Conservation (phyloP, 345 rosid species). For the Limnanthes douglasii region DNA sequence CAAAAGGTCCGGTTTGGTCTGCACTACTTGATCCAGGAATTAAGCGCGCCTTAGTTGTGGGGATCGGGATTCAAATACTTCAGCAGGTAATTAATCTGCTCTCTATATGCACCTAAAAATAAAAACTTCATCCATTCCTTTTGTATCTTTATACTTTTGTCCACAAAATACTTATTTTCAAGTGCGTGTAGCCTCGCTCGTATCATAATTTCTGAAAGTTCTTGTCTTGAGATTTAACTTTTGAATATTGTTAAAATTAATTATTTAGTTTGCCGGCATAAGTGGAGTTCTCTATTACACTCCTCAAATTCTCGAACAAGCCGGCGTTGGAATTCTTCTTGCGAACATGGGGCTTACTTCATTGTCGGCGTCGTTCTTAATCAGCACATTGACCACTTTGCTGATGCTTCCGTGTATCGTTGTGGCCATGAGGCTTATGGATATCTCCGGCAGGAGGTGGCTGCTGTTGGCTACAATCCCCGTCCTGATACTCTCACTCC, state of each 20-base stretch:
- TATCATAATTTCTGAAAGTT: no score
- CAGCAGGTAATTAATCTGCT: constrained; percentile 41
- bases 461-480: constrained; percentile 67
- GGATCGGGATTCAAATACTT: constrained; percentile 64
- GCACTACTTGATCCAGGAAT: constrained; percentile 68
- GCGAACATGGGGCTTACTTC: constrained; percentile 42
- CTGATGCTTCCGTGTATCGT: constrained; percentile 83
- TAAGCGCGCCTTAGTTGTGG: constrained; percentile 63
- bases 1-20: constrained; percentile 41
- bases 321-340: constrained; percentile 68
- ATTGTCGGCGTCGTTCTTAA: constrained; percentile 67
- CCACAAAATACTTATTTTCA: no score
- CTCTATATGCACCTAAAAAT: no score
- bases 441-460: constrained; percentile 70
- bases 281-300: constrained; percentile 83
- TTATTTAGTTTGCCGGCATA: constrained; percentile 72
- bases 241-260: no score
- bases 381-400: constrained; percentile 55
- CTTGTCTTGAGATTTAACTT: no score
- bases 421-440: constrained; percentile 77
- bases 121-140: no score
- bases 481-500: constrained; percentile 41
- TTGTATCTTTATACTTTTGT: no score
- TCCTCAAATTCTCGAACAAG: constrained; percentile 77
- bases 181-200: no score